Evolutionary conservation across 768 basidiomycete genomes (phyloP), one percentile per base, ranked within the genome.

Genomic region (Russula earlei): DNA sequence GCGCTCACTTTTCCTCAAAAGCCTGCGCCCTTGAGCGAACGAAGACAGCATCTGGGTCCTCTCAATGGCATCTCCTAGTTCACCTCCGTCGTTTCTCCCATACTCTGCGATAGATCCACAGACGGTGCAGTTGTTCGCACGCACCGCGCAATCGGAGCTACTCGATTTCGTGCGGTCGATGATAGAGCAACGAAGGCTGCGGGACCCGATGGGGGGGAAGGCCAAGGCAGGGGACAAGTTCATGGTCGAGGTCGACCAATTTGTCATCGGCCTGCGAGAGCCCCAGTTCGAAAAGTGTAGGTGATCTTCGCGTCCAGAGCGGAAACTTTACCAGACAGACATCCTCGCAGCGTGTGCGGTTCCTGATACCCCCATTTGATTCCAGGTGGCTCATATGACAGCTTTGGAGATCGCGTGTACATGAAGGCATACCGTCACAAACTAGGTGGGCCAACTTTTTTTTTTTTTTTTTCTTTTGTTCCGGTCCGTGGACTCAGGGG

Each of bases 381-480:
- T 48, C 0, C 56, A 58, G 56, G 56, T 49, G 56, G 56, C 2
- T 58, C 56, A 34, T 58, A 58, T 37, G 56, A 58, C 41, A 58
- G 56, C 34, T 58, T 58, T 48, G 56, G 56, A 31, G 56, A 58
- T 58, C 56, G 56, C 56, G 56, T 58, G 46, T 58, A 58, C 40
- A 58, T 58, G 56, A 58, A 58, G 15, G 56, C 56, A 47, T 58
- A 58, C 40, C 56, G 56, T 52, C 56, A 58, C 46, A 58, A 58
- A 36, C 46, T 49, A 19, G 56, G 56, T 58, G 56, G 53, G 56
- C 19, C 29, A 19, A 20, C 27, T n/a, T n/a, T n/a, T n/a, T n/a
- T n/a, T n/a, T n/a, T 3, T 36, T 33, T 29, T 31, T 51, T 20
- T 58, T n/a, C 3, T 36, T 33, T 29, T 31, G 56, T 20, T 58